Conservation (phyloP, 768 basidiomycete species). For the Serendipita indica region DNA sequence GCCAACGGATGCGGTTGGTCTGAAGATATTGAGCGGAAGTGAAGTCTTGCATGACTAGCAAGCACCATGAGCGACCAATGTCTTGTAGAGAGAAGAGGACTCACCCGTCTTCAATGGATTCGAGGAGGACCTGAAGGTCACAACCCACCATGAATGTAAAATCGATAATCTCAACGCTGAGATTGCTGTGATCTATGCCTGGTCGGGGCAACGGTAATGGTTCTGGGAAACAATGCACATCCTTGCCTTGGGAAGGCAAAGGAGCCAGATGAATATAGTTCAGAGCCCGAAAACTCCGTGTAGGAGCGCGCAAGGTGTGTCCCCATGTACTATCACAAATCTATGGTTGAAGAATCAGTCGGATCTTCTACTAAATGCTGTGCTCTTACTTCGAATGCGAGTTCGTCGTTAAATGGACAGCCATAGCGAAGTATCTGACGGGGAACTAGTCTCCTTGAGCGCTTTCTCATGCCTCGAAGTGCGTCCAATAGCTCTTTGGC, state of each 20-base stretch:
- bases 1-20: background rate
- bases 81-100: background rate
- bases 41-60: background rate
- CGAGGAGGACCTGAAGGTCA: background rate
- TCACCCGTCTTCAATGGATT: background rate
- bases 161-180: background rate
- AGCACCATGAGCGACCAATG: background rate
- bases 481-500: background rate
- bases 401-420: background rate
- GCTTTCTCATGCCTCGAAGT: background rate
- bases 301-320: background rate
- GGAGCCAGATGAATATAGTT: background rate
- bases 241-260: too few species aligned
- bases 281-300: background rate
- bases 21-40: background rate
- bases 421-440: background rate
- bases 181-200: background rate
- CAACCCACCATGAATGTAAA: background rate
- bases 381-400: background rate
- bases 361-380: background rate
- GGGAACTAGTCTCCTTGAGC: background rate
- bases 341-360: background rate
- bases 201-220: background rate
- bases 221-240: too few species aligned
- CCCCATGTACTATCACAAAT: background rate